Conservation (phyloP, 2,329 filamentous ascomycete genomes). For the Gliomastix tumulicola region DNA sequence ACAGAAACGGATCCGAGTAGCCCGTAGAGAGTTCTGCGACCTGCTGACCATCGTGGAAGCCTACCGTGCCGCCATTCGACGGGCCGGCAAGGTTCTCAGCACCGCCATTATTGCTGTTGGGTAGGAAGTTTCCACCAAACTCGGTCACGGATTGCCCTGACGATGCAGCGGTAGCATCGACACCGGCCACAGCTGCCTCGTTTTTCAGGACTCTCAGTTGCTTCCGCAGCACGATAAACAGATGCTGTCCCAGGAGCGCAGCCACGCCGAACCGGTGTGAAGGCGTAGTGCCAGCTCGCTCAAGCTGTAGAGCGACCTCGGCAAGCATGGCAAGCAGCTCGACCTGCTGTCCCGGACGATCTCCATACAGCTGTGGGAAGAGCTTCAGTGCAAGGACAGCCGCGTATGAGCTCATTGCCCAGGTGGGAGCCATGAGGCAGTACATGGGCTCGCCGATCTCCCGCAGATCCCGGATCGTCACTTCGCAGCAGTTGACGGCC, state of each 20-base stretch:
- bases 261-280: neutral
- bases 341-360: neutral
- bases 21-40: neutral
- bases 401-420: slow-evolving; percentile 1
- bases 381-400: slow-evolving; percentile 1
- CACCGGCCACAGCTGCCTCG: neutral
- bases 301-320: slow-evolving; percentile 1
- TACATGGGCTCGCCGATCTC: slow-evolving; percentile 1
- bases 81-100: no score
- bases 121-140: no score
- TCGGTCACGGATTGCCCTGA: no score
- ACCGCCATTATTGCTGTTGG: no score
- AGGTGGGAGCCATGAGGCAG: slow-evolving; percentile 2
- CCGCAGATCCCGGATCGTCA: neutral
- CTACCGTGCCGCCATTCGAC: neutral
- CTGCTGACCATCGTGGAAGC: neutral
- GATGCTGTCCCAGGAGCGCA: neutral
- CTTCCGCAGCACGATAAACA: neutral
- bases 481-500: slow-evolving; percentile 1
- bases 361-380: slow-evolving; percentile 1
- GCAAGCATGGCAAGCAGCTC: slow-evolving; percentile 1
- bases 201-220: neutral
- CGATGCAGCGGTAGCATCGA: neutral
- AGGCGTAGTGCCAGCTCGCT: neutral
- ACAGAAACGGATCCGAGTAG: neutral